A percentile compares a stretch with the other conserved stretches of the same genome.
Conservation (phyloP, 352 stramenopile species). For the Chrysophaeum taylorii region DNA sequence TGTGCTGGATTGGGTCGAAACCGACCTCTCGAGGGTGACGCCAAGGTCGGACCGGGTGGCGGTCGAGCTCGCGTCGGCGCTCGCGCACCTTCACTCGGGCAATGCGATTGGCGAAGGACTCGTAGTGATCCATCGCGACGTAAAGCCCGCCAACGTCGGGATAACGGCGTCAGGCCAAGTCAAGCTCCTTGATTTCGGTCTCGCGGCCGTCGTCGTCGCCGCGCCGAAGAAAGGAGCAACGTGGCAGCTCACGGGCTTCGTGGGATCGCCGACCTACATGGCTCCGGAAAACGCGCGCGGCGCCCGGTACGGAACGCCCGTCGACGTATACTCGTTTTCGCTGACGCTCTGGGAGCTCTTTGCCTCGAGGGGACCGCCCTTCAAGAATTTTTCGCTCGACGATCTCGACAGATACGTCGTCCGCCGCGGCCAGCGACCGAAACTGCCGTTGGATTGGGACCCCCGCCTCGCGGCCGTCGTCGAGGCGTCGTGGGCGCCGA, state of each 20-base stretch:
- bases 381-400: background rate
- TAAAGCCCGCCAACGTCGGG: conserved; percentile 35
- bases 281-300: conserved; percentile 41
- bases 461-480: conserved; percentile 35
- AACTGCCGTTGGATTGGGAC: conserved; percentile 46
- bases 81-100: conserved; percentile 11
- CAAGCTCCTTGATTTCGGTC: conserved; percentile 44
- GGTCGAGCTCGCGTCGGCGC: background rate
- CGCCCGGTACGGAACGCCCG: conserved; percentile 31
- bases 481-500: conserved; percentile 51
- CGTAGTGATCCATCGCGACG: conserved; percentile 16
- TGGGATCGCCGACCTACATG: conserved; percentile 45
- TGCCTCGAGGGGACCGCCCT: background rate
- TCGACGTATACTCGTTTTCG: conserved; percentile 34
- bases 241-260: conserved; percentile 43
- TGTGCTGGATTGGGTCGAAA: background rate
- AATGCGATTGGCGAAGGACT: background rate
- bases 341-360: conserved; percentile 18
- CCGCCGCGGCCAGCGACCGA: conserved; percentile 42
- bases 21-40: background rate
- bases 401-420: conserved; percentile 30
- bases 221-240: conserved; percentile 15
- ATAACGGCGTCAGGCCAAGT: conserved; percentile 30
- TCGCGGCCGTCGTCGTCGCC: conserved; percentile 35
- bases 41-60: background rate